phyloP scores from a whole-genome alignment of 192 early-diverging fungal genomes.

The Podila verticillata region DNA sequence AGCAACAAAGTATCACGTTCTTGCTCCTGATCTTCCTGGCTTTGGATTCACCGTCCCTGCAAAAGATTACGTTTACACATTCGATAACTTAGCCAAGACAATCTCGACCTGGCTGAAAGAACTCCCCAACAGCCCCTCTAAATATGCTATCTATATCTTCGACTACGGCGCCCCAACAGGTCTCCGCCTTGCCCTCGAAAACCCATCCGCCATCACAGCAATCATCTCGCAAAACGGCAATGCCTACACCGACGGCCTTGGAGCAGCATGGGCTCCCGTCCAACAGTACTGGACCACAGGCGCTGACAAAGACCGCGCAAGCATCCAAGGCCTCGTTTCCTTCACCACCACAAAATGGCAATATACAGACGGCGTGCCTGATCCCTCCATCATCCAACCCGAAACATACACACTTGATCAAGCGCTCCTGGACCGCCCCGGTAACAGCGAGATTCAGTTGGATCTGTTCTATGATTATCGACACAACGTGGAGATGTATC shows the following conservation, averaged over 20 bases:
- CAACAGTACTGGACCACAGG: too few relatives aligned
- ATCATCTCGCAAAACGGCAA: slow-evolving; percentile 29
- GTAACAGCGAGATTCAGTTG: slow-evolving; percentile 18
- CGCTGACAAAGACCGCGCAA: too few relatives aligned
- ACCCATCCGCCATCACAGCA: background rate
- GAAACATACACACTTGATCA: slow-evolving; percentile 13
- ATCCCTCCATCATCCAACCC: slow-evolving; percentile 4
- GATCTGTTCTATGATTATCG: slow-evolving; percentile 15
- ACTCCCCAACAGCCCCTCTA: background rate
- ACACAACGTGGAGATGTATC: background rate
- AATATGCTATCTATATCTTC: too few relatives aligned
- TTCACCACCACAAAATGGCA: slow-evolving; percentile 8
- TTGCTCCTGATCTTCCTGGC: slow-evolving; percentile 18
- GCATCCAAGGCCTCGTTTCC: slow-evolving; percentile 2
- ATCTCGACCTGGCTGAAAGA: background rate
- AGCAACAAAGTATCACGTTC: slow-evolving; percentile 6
- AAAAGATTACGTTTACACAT: slow-evolving; percentile 12
- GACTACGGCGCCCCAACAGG: background rate
- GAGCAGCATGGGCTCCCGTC: too few relatives aligned
- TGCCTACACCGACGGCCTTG: slow-evolving; percentile 11
- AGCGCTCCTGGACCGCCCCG: slow-evolving; percentile 7
- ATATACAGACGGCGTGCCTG: slow-evolving; percentile 4
- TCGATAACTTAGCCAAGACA: slow-evolving; percentile 13
- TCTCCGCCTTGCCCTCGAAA: background rate
- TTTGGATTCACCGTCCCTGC: slow-evolving; percentile 13